Base-by-base conservation (phyloP, 2,329 filamentous ascomycete genomes). In the Penicillium janthinellum region DNA sequence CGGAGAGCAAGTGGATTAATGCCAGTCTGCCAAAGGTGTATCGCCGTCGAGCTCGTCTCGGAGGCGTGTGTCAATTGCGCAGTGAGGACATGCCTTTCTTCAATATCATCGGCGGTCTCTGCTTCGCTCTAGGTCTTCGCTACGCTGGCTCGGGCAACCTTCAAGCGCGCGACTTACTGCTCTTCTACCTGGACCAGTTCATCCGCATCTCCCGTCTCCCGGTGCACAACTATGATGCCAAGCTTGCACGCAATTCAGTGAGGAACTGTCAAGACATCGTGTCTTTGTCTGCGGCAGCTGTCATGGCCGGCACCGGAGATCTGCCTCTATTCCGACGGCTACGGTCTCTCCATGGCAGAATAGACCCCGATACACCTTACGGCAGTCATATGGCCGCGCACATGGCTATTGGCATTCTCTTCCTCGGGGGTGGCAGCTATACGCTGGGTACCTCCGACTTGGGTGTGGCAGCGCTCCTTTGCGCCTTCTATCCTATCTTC, bases 261-360 rank as follows among this genome's bases (percentile, higher is more conserved):
- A 86, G 92, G 39, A 96, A 96, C 80, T 98, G 95, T 70, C 91
- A 97, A 70, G 93, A 98, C 71, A 82, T 96, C 2, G 78, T 97
- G 11, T 91, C 91, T 0, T 81, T 99, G 5, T 90, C 92, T 5
- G 86, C 87, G 22, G 88, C 95, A 0, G 91, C 90, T 1, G 91
- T 98, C 54, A 98, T 98, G 94, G 92, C 96, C 5, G 95, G 95
- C 31, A 96, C 92, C 0, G 95, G 96, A 41, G 96, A 99, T 71
- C 80, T 99, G 20, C 79, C 86, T 2, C 88, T 96, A 1, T 90
- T 98, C 68, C 88, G 95, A 22, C 88, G 94, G 14, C 83, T 99
- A 35, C 89, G 95, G 15, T 87, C 90, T 15, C 84, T 99, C 41
- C 96, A 99, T 73, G 94, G 93, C 22, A 88, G 93, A 15, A 88